Percentiles rank a stretch among this genome's conserved stretches.
These are phyloP conservation scores for Termitomyces bulborhizus DNA, from an alignment of 768 basidiomycete genomes.

Conservation along the genomic window DNA sequence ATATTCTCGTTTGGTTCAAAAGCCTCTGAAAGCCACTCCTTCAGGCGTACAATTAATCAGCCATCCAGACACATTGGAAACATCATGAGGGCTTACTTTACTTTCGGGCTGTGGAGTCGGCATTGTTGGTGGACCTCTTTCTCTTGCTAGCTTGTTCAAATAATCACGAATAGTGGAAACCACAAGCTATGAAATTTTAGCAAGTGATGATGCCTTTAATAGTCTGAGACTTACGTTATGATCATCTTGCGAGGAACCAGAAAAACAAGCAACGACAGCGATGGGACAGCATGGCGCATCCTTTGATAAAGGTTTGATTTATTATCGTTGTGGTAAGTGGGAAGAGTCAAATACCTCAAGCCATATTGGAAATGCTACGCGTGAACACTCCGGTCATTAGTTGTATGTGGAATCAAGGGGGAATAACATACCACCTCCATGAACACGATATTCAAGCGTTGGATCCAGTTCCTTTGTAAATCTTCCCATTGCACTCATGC, in stretches of 20 bases:
- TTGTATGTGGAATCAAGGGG: neutral
- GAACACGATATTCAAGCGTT: slow-evolving; percentile 55
- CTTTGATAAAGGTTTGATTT: slow-evolving; percentile 26
- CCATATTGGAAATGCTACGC: slow-evolving; percentile 78
- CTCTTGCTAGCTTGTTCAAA: slow-evolving; percentile 49
- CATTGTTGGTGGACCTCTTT: slow-evolving; percentile 27
- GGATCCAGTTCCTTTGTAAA: slow-evolving; percentile 67
- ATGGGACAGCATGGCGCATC: slow-evolving; percentile 83
- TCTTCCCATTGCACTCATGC: slow-evolving; percentile 80
- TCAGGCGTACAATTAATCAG: slow-evolving; percentile 1
- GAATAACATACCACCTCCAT: slow-evolving; percentile 65
- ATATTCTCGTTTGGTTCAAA: slow-evolving; percentile 20
- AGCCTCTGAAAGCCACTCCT: slow-evolving; percentile 31
- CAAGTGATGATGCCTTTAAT: neutral
- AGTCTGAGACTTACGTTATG: slow-evolving; percentile 50
- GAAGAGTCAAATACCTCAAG: slow-evolving; percentile 47
- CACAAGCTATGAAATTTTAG: slow-evolving; percentile 40
- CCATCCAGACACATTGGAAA: neutral
- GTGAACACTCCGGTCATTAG: neutral
- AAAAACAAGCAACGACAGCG: slow-evolving; percentile 72
- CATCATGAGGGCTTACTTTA: slow-evolving; percentile 14
- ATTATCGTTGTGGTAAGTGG: neutral
- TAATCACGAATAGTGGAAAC: slow-evolving; percentile 64
- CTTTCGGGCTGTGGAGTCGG: slow-evolving; percentile 24
- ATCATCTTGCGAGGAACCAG: slow-evolving; percentile 76